phyloP scores from a whole-genome alignment of 208 protist genomes.

The Leishmania braziliensis region DNA sequence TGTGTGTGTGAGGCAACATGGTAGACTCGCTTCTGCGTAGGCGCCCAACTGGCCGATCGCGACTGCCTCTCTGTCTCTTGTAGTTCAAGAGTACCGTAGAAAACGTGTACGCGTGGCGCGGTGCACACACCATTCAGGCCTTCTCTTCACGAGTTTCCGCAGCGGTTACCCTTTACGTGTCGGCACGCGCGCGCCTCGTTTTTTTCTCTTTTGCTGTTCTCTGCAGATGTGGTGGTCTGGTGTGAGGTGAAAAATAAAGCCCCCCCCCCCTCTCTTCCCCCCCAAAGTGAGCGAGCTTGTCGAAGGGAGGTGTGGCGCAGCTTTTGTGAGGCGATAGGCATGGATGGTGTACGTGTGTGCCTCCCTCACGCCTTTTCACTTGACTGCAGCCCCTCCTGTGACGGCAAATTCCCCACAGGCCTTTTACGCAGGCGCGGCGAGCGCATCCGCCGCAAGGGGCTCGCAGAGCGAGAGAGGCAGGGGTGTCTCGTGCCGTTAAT shows the following conservation, averaged over 20 bases:
- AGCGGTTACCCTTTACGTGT: neutral
- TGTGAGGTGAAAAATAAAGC: neutral
- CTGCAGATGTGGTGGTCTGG: neutral
- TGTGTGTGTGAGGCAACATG: neutral
- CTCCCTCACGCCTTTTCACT: neutral
- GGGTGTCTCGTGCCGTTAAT: neutral
- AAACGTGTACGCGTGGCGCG: neutral
- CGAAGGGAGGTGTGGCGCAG: neutral
- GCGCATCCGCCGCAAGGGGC: neutral
- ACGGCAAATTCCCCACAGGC: too few species aligned
- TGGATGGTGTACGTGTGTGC: neutral
- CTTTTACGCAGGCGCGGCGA: neutral
- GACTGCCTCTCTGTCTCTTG: neutral
- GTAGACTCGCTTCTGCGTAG: neutral
- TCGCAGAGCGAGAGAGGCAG: neutral
- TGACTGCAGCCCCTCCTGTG: neutral
- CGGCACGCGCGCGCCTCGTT: neutral
- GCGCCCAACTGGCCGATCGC: neutral
- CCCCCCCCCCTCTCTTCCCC: neutral
- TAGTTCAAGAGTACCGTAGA: neutral
- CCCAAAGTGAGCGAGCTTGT: neutral
- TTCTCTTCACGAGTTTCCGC: neutral
- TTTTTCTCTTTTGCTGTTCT: neutral
- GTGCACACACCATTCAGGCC: neutral
- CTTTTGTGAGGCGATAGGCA: neutral